phyloP scores from a whole-genome alignment of 257 asterid species.

The Ballota nigra region DNA sequence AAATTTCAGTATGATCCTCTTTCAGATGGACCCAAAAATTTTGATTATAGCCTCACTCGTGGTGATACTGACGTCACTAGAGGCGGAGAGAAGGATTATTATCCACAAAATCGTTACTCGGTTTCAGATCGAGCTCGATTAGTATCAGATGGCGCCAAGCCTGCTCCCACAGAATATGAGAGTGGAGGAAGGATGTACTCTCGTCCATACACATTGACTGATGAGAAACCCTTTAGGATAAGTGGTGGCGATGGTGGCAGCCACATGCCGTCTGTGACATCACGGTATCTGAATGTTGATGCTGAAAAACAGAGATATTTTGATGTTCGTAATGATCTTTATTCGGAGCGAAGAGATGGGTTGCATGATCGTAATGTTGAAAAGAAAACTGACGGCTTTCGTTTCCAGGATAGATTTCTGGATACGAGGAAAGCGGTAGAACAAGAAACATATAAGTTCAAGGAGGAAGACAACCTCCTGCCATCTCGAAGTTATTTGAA shows the following conservation, averaged over 20 bases:
- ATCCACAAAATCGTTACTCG: slow-evolving; percentile 14
- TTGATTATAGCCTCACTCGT: slow-evolving; percentile 23
- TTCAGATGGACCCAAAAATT: slow-evolving; percentile 33
- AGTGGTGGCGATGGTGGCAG: slow-evolving; percentile 27
- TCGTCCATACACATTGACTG: slow-evolving; percentile 35
- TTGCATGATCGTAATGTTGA: slow-evolving; percentile 25
- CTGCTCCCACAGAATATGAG: slow-evolving; percentile 35
- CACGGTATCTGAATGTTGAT: slow-evolving; percentile 30
- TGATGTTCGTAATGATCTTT: slow-evolving; percentile 24
- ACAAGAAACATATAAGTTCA: slow-evolving; percentile 22
- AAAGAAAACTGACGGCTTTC: slow-evolving; percentile 31
- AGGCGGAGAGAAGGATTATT: slow-evolving; percentile 34
- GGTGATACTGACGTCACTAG: slow-evolving; percentile 27
- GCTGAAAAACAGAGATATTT: slow-evolving; percentile 27
- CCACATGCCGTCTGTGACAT: slow-evolving; percentile 26
- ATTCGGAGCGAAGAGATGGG: slow-evolving; percentile 35
- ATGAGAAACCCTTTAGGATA: slow-evolving; percentile 17
- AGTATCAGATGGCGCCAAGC: slow-evolving; percentile 26
- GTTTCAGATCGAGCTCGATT: slow-evolving; percentile 27
- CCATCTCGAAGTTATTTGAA: slow-evolving; percentile 29
- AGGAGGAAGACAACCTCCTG: slow-evolving; percentile 30
- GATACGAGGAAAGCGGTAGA: slow-evolving; percentile 28
- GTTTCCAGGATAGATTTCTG: slow-evolving; percentile 28
- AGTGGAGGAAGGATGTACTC: slow-evolving; percentile 34
- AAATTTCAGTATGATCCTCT: slow-evolving; percentile 35